Conservation (phyloP, 2,329 filamentous ascomycete genomes). For the Aquanectria penicillioides region DNA sequence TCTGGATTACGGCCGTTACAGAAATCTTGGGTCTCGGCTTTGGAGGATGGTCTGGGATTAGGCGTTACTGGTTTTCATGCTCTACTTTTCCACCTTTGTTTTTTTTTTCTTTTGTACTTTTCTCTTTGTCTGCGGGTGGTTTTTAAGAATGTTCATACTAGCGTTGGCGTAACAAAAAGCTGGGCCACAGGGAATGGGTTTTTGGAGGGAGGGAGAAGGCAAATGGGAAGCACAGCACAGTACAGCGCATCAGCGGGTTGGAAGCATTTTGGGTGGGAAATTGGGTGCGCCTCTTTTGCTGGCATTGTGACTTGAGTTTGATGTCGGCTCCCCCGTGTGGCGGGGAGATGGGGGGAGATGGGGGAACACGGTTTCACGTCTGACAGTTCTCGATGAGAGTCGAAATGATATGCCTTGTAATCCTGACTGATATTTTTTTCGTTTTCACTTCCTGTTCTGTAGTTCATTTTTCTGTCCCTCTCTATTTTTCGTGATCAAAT, state of each 20-base stretch:
- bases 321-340: not conserved
- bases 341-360: no score
- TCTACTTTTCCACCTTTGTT: no score
- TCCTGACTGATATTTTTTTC: not conserved
- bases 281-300: not conserved
- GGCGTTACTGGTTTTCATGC: no score
- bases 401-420: slow-evolving; percentile 35
- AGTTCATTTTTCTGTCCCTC: not conserved
- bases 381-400: slow-evolving; percentile 29
- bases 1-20: slow-evolving; percentile 24
- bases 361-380: slow-evolving; percentile 14
- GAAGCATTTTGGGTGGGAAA: not conserved
- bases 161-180: slow-evolving; percentile 45
- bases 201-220: slow-evolving; percentile 19
- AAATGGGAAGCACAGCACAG: slow-evolving; percentile 23
- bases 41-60: slow-evolving; percentile 26
- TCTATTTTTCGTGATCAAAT: not conserved
- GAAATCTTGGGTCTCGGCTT: slow-evolving; percentile 23
- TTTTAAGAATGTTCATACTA: slow-evolving; percentile 42
- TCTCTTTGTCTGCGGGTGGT: slow-evolving; percentile 27
- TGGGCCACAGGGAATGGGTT: slow-evolving; percentile 25
- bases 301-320: not conserved
- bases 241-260: slow-evolving; percentile 11
- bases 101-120: slow-evolving; percentile 8
- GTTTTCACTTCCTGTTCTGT: not conserved